Conservation (phyloP, 345 rosid species). For the Boechera divaricarpa region DNA sequence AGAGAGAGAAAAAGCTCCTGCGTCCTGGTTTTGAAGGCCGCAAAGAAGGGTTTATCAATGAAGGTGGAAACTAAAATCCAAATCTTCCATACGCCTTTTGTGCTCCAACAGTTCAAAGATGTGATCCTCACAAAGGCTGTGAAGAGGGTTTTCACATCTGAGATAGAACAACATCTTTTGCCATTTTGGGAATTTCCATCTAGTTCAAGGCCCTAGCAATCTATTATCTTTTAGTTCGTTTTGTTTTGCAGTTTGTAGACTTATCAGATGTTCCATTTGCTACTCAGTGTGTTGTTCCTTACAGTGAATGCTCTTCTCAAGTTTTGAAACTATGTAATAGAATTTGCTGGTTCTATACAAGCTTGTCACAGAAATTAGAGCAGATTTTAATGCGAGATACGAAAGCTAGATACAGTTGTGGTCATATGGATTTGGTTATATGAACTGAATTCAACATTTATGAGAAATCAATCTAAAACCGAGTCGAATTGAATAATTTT, state of each 20-base stretch:
- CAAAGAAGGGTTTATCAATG: slow-evolving; percentile 54
- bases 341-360: background rate
- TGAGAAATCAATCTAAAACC: background rate
- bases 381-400: background rate
- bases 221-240: slow-evolving; percentile 27
- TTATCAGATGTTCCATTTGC: slow-evolving; percentile 28
- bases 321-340: slow-evolving; percentile 16
- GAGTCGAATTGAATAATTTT: background rate
- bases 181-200: slow-evolving; percentile 4
- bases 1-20: slow-evolving; percentile 87
- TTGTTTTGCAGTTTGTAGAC: slow-evolving; percentile 34
- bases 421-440: background rate
- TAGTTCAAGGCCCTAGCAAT: slow-evolving; percentile 27
- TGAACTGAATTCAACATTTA: background rate
- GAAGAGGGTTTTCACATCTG: slow-evolving; percentile 29
- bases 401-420: background rate
- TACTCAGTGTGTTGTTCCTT: slow-evolving; percentile 25
- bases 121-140: slow-evolving; percentile 33
- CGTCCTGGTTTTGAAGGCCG: slow-evolving; percentile 97
- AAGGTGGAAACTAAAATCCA: slow-evolving; percentile 42
- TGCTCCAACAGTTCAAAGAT: slow-evolving; percentile 13
- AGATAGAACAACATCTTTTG: slow-evolving; percentile 19
- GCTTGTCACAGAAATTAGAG: background rate
- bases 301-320: slow-evolving; percentile 19
- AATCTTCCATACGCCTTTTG: slow-evolving; percentile 9